Percentiles rank a stretch among this genome's conserved stretches.
Evolutionary conservation across 2,329 filamentous ascomycete genomes (phyloP).

Genomic region (Seiridium cupressi): DNA sequence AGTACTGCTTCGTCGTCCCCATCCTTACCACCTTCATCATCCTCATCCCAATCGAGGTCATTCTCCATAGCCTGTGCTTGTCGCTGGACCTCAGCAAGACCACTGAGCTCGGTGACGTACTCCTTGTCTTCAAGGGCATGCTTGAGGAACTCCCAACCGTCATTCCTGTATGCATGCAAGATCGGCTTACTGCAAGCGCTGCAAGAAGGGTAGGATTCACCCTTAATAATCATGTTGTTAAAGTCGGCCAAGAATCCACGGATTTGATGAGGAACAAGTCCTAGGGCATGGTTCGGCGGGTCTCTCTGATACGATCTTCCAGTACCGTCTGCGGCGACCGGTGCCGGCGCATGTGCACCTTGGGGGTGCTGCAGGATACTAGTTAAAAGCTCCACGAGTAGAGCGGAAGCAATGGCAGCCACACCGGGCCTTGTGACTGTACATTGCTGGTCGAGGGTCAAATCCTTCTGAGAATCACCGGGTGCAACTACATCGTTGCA

Average conservation of each 20-base stretch:
- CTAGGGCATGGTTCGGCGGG: slow-evolving; percentile 58
- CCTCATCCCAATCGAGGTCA: slow-evolving; percentile 31
- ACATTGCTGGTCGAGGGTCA: slow-evolving; percentile 95
- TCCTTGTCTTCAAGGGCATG: slow-evolving; percentile 71
- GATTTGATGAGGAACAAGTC: slow-evolving; percentile 76
- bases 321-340: slow-evolving; percentile 35
- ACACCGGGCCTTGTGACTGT: slow-evolving; percentile 94
- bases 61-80: slow-evolving; percentile 25
- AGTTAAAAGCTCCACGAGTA: slow-evolving; percentile 86
- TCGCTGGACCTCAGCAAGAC: slow-evolving; percentile 30
- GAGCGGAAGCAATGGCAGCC: slow-evolving; percentile 85
- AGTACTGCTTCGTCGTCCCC: slow-evolving; percentile 31
- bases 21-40: slow-evolving; percentile 23
- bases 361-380: slow-evolving; percentile 85
- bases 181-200: slow-evolving; percentile 76
- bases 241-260: slow-evolving; percentile 75
- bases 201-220: slow-evolving; percentile 76
- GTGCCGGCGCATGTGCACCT: slow-evolving; percentile 60
- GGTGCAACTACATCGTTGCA: slow-evolving; percentile 97
- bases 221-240: slow-evolving; percentile 70
- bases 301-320: slow-evolving; percentile 50
- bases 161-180: slow-evolving; percentile 62
- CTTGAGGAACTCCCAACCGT: slow-evolving; percentile 77
- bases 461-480: slow-evolving; percentile 90
- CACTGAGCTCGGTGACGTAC: slow-evolving; percentile 70